phyloP scores from a whole-genome alignment of 768 basidiomycete genomes.

The Tylopilus sp. region DNA sequence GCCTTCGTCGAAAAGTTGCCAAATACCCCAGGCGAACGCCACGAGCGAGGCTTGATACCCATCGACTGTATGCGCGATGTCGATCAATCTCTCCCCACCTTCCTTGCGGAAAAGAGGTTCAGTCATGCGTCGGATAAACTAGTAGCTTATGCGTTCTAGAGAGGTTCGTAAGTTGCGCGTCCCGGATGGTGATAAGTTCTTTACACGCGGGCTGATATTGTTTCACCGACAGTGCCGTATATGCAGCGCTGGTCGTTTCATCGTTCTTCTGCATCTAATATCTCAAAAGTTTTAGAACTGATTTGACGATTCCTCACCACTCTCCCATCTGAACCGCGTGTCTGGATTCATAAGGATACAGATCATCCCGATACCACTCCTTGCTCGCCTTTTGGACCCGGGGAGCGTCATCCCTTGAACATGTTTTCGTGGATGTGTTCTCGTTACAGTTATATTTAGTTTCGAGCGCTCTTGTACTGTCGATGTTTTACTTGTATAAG shows the following conservation, averaged over 20 bases:
- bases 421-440: background rate
- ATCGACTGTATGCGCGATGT: constrained; percentile 61
- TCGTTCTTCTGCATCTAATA: background rate
- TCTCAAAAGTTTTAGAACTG: background rate
- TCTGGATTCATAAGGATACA: constrained; percentile 4
- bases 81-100: constrained; percentile 45
- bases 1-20: constrained; percentile 51
- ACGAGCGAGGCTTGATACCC: constrained; percentile 54
- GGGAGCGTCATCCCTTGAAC: background rate
- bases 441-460: background rate
- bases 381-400: background rate
- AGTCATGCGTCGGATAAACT: constrained; percentile 25
- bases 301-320: background rate
- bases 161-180: constrained; percentile 1
- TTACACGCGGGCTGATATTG: background rate
- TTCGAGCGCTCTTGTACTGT: background rate
- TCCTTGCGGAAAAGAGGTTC: constrained; percentile 48
- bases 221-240: background rate
- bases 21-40: background rate
- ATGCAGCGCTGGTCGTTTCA: background rate
- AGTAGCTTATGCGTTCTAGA: background rate
- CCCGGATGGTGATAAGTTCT: background rate
- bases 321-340: background rate
- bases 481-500: background rate
- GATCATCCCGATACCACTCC: constrained; percentile 14